phyloP scores from a whole-genome alignment of 106 monocot genomes.

The Alisma plantagoaquatica region DNA sequence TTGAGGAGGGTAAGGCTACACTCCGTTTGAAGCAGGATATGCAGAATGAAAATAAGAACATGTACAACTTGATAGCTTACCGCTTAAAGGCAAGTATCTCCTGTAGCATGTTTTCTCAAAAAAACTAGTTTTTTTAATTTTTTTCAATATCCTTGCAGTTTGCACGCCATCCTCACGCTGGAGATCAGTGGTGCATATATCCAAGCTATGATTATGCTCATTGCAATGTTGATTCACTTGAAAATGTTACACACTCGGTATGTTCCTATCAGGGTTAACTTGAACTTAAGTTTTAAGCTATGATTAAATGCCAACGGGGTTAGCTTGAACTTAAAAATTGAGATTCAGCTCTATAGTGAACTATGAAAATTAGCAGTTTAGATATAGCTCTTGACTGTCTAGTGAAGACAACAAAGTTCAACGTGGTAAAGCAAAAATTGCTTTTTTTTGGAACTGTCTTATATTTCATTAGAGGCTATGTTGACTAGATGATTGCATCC shows the following conservation, averaged over 20 bases:
- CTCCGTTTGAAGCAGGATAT: conserved; percentile 94
- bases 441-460: too few relatives aligned
- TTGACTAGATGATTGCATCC: too few relatives aligned
- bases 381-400: too few relatives aligned
- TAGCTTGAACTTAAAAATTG: too few relatives aligned
- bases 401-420: too few relatives aligned
- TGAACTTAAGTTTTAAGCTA: too few relatives aligned
- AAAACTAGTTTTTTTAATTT: background rate
- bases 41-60: conserved; percentile 99
- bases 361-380: too few relatives aligned
- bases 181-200: conserved; percentile 98
- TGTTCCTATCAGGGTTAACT: too few relatives aligned
- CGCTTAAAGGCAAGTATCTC: conserved; percentile 68
- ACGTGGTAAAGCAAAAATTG: too few relatives aligned
- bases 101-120: background rate
- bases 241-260: conserved; percentile 95
- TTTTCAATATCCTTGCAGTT: conserved; percentile 43
- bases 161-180: conserved; percentile 91
- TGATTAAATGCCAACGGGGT: too few relatives aligned
- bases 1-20: conserved; percentile 94
- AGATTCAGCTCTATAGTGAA: too few relatives aligned
- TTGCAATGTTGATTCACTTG: conserved; percentile 98
- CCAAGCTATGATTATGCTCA: conserved; percentile 98
- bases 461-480: too few relatives aligned
- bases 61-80: conserved; percentile 96